Base-by-base conservation (phyloP, 805 yeast genomes). In the Candida dajiaensis region DNA sequence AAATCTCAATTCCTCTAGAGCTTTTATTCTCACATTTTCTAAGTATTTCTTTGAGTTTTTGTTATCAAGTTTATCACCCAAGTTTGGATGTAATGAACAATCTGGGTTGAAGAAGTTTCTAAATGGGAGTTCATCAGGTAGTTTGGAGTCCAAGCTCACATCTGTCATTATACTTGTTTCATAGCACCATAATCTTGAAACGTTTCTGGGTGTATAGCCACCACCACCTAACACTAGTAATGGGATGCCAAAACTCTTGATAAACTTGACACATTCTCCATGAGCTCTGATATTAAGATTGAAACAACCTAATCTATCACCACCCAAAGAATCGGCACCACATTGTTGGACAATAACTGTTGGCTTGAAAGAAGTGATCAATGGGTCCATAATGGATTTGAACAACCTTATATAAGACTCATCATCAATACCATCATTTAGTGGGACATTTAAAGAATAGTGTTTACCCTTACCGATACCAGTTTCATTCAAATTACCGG, bases 121-220 rank as follows among this genome's bases (percentile, higher is more conserved):
- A 87, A 90, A 70, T 18, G 63, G 63, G 29, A 90, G 69, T 55
- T 80, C 83, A n/a, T 83, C 68, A 22, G 63, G 63, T 29, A 90
- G 70, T 55, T 81, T 83, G 12, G 83, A 67, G 28, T 88, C 86
- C 57, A 92, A 70, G 41, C 83, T 74, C 13, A 84, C 88, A 56
- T 87, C 84, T 54, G 94, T 83, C 61, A 92, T 74, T 23, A 94
- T 74, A 31, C 97, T 92, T 0, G 97, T 83, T 67, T 94, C 99
- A 61, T 76, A 90, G 2, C 96, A 80, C 98, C 99, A 92, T 12
- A 95, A 78, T 55, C 99, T 74, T 6, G 97, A 89, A 42, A 94
- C 99, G 63, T 94, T 94, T 64, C 97, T 78, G 77, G 95, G 95
- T 3, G 99, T 94, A 69, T 94, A 94, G 19, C 99, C 99, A 56